Evolutionary conservation across 345 rosid genomes (phyloP).

Genomic region (Eutrema yunnanense): DNA sequence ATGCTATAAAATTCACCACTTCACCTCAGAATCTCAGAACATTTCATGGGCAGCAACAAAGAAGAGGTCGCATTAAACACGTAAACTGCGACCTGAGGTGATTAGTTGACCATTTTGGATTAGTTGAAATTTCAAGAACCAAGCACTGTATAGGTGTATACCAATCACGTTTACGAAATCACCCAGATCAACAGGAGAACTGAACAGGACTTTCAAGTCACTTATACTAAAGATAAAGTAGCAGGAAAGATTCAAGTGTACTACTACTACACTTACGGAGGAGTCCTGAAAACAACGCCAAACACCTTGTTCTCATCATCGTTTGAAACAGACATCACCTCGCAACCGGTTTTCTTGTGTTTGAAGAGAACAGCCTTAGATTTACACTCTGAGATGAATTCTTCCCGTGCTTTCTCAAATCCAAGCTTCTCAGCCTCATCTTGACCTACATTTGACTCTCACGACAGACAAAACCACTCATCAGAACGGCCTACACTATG

Average conservation of each 20-base stretch:
- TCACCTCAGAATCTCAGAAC: not conserved
- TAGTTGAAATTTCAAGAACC: not conserved
- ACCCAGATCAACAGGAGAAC: not conserved
- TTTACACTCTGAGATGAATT: constrained; percentile 80
- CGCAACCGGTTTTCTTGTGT: constrained; percentile 85
- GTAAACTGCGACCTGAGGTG: not conserved
- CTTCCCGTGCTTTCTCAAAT: constrained; percentile 69
- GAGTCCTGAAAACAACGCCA: constrained; percentile 84
- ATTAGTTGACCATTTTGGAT: not conserved
- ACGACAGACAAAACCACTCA: not conserved
- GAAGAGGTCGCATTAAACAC: not conserved
- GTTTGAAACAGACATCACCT: constrained; percentile 82
- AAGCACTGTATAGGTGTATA: not conserved
- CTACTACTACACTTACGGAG: constrained; percentile 50
- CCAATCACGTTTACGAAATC: not conserved
- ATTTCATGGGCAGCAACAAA: not conserved
- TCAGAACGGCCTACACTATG: not conserved
- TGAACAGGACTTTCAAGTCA: not conserved
- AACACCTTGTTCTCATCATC: constrained; percentile 86
- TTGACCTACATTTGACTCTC: constrained; percentile 33
- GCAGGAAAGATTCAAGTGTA: not conserved
- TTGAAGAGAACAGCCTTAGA: constrained; percentile 71
- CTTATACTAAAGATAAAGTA: not conserved
- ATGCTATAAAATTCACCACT: not conserved
- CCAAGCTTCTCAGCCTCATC: constrained; percentile 69